Conservation (phyloP, 805 yeast species). For the Starmerella bacillaris region DNA sequence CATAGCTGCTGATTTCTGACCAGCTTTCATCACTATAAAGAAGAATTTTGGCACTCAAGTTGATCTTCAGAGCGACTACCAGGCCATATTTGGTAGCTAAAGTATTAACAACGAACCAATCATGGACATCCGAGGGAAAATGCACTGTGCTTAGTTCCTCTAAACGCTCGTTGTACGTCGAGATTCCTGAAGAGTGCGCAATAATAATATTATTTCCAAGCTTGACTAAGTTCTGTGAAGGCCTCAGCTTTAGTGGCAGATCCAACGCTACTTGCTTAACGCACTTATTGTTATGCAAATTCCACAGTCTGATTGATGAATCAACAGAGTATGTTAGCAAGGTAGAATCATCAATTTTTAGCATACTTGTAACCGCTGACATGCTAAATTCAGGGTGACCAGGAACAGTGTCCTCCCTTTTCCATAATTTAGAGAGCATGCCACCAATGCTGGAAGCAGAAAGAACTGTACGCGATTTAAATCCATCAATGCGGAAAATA, state of each 20-base stretch:
- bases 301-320: slow-evolving; percentile 44
- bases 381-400: slow-evolving; percentile 28
- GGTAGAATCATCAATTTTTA: slow-evolving; percentile 17
- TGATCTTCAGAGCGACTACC: slow-evolving; percentile 12
- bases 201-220: slow-evolving; percentile 4
- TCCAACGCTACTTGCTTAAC: background rate
- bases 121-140: slow-evolving; percentile 3
- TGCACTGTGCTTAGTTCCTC: background rate
- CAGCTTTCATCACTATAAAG: slow-evolving; percentile 3
- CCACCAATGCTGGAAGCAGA: slow-evolving; percentile 15
- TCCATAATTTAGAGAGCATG: no score
- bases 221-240: slow-evolving; percentile 8
- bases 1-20: slow-evolving; percentile 5
- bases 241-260: slow-evolving; percentile 6
- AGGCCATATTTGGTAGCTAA: slow-evolving; percentile 1
- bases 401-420: slow-evolving; percentile 24
- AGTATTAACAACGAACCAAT: slow-evolving; percentile 12
- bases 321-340: slow-evolving; percentile 37
- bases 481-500: no score
- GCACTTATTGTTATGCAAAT: slow-evolving; percentile 24
- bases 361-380: slow-evolving; percentile 24
- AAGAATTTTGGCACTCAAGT: slow-evolving; percentile 8
- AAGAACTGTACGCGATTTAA: no score
- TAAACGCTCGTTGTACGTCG: slow-evolving; percentile 1
- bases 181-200: slow-evolving; percentile 4